These are phyloP conservation scores for Candida railenensis DNA, from an alignment of 805 yeast species.

Conservation along the genomic window DNA sequence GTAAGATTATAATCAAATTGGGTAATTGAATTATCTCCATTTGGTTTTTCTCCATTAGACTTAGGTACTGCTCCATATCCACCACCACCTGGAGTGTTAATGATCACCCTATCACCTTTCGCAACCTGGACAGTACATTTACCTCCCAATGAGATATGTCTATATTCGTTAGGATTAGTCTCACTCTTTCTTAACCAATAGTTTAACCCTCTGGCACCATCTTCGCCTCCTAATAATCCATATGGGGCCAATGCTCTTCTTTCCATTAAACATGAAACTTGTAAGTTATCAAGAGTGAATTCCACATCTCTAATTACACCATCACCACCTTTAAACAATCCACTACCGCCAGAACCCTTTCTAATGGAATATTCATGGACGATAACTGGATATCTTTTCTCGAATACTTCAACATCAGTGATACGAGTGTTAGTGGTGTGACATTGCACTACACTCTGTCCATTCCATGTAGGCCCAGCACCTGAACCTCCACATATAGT, in stretches of 20 bases:
- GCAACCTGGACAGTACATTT: slow-evolving; percentile 28
- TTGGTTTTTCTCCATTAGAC: slow-evolving; percentile 1
- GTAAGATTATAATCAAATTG: slow-evolving; percentile 21
- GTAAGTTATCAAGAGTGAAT: slow-evolving; percentile 47
- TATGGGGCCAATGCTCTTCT: slow-evolving; percentile 83
- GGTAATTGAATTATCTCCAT: slow-evolving; percentile 5
- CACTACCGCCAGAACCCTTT: slow-evolving; percentile 75
- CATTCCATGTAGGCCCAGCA: slow-evolving; percentile 84
- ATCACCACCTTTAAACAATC: slow-evolving; percentile 73
- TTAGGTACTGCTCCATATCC: slow-evolving; percentile 34
- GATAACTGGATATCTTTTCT: slow-evolving; percentile 82
- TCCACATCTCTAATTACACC: slow-evolving; percentile 87
- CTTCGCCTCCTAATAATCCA: slow-evolving; percentile 81
- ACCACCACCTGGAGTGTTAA: slow-evolving; percentile 46
- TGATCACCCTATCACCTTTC: slow-evolving; percentile 41
- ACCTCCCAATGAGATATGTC: slow-evolving; percentile 30
- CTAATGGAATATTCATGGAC: slow-evolving; percentile 72
- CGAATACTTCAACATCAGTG: slow-evolving; percentile 88
- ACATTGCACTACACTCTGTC: slow-evolving; percentile 87
- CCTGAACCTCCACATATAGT: slow-evolving; percentile 97
- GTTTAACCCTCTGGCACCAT: slow-evolving; percentile 66
- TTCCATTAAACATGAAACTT: slow-evolving; percentile 81
- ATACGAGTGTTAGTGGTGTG: slow-evolving; percentile 93
- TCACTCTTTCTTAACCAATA: slow-evolving; percentile 27
- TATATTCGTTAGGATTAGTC: slow-evolving; percentile 9